Evolutionary conservation across 805 yeast species (phyloP).

Genomic region (Candida anglica): DNA sequence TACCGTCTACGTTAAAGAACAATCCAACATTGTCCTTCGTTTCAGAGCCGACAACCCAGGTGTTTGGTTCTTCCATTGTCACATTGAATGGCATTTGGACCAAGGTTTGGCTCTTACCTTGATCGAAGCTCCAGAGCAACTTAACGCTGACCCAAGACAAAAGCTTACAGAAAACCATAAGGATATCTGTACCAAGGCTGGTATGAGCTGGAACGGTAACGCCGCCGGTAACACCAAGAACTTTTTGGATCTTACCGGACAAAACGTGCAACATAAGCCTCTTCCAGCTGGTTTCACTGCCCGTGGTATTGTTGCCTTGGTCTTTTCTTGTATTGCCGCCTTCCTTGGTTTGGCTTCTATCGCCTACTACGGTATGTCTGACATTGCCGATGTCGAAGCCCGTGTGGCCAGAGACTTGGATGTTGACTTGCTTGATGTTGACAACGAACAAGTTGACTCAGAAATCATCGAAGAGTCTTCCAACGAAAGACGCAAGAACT

Average conservation of each 20-base stretch:
- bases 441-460: slow-evolving; percentile 4
- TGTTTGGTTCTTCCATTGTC: slow-evolving; percentile 93
- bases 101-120: slow-evolving; percentile 75
- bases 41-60: slow-evolving; percentile 88
- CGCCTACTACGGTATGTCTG: slow-evolving; percentile 81
- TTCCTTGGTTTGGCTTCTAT: slow-evolving; percentile 75
- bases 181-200: slow-evolving; percentile 55
- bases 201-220: slow-evolving; percentile 62
- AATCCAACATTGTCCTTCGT: slow-evolving; percentile 65
- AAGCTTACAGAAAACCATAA: slow-evolving; percentile 58
- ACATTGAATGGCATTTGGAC: slow-evolving; percentile 79
- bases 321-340: slow-evolving; percentile 85
- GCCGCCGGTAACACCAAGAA: slow-evolving; percentile 80
- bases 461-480: slow-evolving; percentile 1
- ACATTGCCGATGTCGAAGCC: slow-evolving; percentile 64
- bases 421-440: slow-evolving; percentile 34
- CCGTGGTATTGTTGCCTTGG: slow-evolving; percentile 90
- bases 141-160: slow-evolving; percentile 42
- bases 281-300: slow-evolving; percentile 93
- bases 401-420: slow-evolving; percentile 55
- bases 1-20: slow-evolving; percentile 62
- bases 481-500: slow-evolving; percentile 4
- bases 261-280: slow-evolving; percentile 60
- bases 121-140: slow-evolving; percentile 62
- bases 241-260: slow-evolving; percentile 66